Base-by-base conservation (phyloP, 352 stramenopile species). In the Pythium aquatile region DNA sequence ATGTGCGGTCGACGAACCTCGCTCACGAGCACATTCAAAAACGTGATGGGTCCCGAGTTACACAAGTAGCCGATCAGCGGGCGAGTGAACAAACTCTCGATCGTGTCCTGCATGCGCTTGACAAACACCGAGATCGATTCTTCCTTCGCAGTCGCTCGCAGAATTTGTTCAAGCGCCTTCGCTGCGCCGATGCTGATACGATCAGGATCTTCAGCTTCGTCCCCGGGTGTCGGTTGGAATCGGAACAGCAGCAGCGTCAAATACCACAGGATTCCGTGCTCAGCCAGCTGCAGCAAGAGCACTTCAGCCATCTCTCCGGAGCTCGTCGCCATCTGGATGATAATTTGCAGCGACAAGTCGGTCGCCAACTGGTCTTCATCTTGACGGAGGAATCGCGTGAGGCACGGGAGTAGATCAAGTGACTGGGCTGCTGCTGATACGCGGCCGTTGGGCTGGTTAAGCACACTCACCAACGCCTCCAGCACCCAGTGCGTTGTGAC, bases 251-350 rank as follows among this genome's bases (percentile, higher is more conserved):
- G 54, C n/a, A 92, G 66, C 14, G 85, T 81, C 56, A 95, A 77
- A 59, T 94, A 94, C 87, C 87, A 95, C 30, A 95, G 47, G 24
- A 95, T 70, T 29, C 87, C 87, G 56, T 93, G 83, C 62, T 95
- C 82, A 2, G 87, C 87, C 24, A 95, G 70, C 63, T 92, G 83
- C 26, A 94, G 68, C 37, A 94, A 61, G 7, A 95, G 59, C 26
- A 94, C 78, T 70, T 95, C 84, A 7, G 87, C 85, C 80, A 94
- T 92, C 69, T 92, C 81, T 8, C 83, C 83, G 2, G 77, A 81
- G 62, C 83, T 92, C 32, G 78, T 75, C 8, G 85, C 83, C 87
- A 95, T 95, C 61, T 90, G 81, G 52, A 85, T 84, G 32, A 95
- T 77, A 35, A 94, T 87, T 68, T 93, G 83, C 5, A 95, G 77